phyloP scores from a whole-genome alignment of 164 flowering plant genomes.

The Umbilicus rupestris region DNA sequence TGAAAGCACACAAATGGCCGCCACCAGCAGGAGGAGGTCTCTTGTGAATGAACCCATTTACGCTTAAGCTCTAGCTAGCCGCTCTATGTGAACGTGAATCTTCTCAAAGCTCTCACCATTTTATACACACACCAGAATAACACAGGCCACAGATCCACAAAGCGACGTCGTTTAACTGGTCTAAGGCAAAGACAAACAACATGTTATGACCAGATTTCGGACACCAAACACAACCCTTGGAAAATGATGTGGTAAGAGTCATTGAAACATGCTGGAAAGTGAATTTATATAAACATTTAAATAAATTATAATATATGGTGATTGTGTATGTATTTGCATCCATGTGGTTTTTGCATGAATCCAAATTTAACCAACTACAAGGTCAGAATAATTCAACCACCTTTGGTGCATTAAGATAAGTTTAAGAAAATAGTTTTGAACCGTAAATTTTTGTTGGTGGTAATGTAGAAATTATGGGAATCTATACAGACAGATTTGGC shows the following conservation, averaged over 20 bases:
- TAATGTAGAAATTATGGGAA: no score
- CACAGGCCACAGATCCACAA: background rate
- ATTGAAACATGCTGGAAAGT: background rate
- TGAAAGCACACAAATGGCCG: background rate
- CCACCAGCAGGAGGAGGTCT: background rate
- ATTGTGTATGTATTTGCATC: background rate
- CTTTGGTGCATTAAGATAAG: no score
- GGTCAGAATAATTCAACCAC: background rate
- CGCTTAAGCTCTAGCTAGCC: background rate
- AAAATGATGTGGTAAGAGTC: background rate
- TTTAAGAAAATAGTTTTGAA: no score
- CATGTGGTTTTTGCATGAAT: background rate
- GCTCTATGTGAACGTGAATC: background rate
- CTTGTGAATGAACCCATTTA: background rate
- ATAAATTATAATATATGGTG: background rate
- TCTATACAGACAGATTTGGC: no score
- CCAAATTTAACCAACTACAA: background rate
- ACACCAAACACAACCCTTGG: background rate
- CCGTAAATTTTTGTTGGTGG: no score
- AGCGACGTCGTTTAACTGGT: background rate
- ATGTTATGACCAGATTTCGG: background rate
- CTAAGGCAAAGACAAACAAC: background rate
- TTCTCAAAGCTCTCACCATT: background rate
- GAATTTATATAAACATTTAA: background rate
- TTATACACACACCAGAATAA: background rate